A percentile compares a stretch with the other conserved stretches of the same genome.
phyloP scores from a whole-genome alignment of 169 alveolate genomes.

The Cryptosporidium ubiquitum region DNA sequence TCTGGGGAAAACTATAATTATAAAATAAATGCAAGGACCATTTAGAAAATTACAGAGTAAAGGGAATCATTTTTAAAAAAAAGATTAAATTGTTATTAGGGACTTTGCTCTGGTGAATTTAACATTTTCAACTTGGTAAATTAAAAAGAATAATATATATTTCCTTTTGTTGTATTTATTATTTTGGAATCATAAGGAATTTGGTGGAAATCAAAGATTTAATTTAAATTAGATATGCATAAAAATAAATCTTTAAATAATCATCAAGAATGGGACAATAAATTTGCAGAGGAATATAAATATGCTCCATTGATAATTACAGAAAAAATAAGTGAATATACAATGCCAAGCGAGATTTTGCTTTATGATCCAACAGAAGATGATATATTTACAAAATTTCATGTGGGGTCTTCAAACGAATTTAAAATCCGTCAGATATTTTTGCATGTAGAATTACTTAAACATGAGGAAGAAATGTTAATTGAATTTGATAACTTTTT shows the following conservation, averaged over 20 bases:
- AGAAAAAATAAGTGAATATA: slow-evolving; percentile 23
- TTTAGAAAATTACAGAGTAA: neutral
- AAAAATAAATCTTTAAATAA: neutral
- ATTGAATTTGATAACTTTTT: slow-evolving; percentile 71
- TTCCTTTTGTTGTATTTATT: no score
- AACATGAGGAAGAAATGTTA: slow-evolving; percentile 74
- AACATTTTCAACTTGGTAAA: neutral
- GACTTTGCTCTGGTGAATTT: neutral
- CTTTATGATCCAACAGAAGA: slow-evolving; percentile 43
- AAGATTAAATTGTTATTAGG: neutral
- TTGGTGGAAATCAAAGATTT: neutral
- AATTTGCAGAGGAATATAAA: slow-evolving; percentile 6
- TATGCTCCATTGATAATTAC: slow-evolving; percentile 27
- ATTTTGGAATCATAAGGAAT: neutral
- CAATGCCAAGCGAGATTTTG: slow-evolving; percentile 68
- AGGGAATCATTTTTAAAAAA: neutral
- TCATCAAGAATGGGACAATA: slow-evolving; percentile 11
- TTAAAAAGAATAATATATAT: no score
- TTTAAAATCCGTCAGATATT: slow-evolving; percentile 79
- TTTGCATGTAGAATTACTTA: slow-evolving; percentile 74
- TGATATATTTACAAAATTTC: slow-evolving; percentile 59
- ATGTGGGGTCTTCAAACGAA: slow-evolving; percentile 46
- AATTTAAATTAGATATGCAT: slow-evolving; percentile 11
- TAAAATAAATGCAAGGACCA: neutral
- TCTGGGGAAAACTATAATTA: neutral